Evolutionary conservation across 2,329 filamentous ascomycete species (phyloP), one percentile per base, ranked within the genome.

Genomic region (Neonectria sp.): DNA sequence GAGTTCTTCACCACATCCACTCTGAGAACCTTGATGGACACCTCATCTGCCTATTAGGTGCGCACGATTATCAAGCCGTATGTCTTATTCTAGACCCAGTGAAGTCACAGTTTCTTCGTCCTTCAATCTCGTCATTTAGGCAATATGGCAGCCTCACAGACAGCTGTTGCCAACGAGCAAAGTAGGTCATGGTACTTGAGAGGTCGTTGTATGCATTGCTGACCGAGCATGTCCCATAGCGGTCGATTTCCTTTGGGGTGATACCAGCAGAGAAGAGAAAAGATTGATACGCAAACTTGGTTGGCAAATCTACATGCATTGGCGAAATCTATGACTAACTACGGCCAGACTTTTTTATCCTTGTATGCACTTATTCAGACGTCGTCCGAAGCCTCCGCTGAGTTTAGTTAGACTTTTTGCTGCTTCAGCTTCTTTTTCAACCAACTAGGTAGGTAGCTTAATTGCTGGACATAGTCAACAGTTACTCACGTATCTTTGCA

Each of bases 361-460:
- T 48, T 5, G 45, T 48, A 48, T 6, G 35, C 33, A 3, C 12
- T 5, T 15, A 4, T 7, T 48, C 21, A 9, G 11, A 27, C n/a
- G 3, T 6, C 4, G n/a, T 46, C 12, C 21, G 2, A 24, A 15
- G 13, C 6, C 11, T 48, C n/a, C 4, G 24, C 12, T 25, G 24
- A 24, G 11, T 31, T n/a, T n/a, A 25, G 21, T 37, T 45, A 62
- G 60, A 63, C 60, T 15, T 63, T 56, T 12, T 63, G 40, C 17
- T 63, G 60, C 17, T 48, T 63, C 15, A 63, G 60, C 17, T 63
- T 48, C 31, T 56, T 63, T 27, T 63, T 63, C 52, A 63, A 63
- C 43, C 56, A 56, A n/a, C 52, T 63, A 17, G 60, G 60, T 63
- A 40, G 6, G 27, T 8, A 21, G 4, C 4, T 37, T 17, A 31